A percentile compares a stretch with the other conserved stretches of the same genome.
These are phyloP conservation scores for Talaromyces sp. DNA, from an alignment of 2,329 filamentous ascomycete genomes.

Conservation along the genomic window DNA sequence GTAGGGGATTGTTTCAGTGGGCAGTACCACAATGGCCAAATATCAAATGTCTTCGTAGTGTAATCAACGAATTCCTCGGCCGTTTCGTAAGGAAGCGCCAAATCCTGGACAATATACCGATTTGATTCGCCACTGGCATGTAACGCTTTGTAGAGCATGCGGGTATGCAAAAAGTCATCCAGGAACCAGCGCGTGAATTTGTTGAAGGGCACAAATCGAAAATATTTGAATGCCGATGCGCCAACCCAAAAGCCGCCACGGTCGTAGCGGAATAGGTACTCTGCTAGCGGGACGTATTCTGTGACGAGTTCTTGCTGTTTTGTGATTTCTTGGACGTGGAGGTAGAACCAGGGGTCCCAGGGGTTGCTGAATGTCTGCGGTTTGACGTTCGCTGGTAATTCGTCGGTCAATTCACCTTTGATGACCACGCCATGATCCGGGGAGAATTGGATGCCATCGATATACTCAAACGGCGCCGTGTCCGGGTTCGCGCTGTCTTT, in stretches of 20 bases:
- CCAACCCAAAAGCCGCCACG: conserved; percentile 65
- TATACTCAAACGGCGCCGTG: conserved; percentile 51
- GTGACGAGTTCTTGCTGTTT: conserved; percentile 28
- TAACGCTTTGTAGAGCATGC: conserved; percentile 61
- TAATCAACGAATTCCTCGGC: conserved; percentile 54
- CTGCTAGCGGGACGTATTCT: conserved; percentile 48
- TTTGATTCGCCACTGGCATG: conserved; percentile 57
- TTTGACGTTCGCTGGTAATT: conserved; percentile 32
- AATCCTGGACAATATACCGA: conserved; percentile 61
- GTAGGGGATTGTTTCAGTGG: conserved; percentile 38
- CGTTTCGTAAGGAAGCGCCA: conserved; percentile 55
- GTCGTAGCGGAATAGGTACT: conserved; percentile 51
- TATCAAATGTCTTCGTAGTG: conserved; percentile 44
- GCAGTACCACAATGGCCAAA: conserved; percentile 60
- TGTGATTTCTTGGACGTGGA: conserved; percentile 55
- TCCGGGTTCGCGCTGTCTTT: conserved; percentile 40
- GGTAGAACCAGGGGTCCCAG: conserved; percentile 69
- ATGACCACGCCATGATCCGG: conserved; percentile 57
- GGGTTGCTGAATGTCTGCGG: conserved; percentile 54
- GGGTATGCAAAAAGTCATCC: conserved; percentile 60
- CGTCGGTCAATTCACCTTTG: conserved; percentile 56
- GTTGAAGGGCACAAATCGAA: conserved; percentile 57
- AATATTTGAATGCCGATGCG: conserved; percentile 59
- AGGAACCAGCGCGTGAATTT: conserved; percentile 56
- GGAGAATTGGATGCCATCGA: conserved; percentile 67